Percentiles rank a stretch among this genome's conserved stretches.
These are phyloP conservation scores for Citrus mangshanensis DNA, from an alignment of 345 rosid genomes.

Conservation along the genomic window DNA sequence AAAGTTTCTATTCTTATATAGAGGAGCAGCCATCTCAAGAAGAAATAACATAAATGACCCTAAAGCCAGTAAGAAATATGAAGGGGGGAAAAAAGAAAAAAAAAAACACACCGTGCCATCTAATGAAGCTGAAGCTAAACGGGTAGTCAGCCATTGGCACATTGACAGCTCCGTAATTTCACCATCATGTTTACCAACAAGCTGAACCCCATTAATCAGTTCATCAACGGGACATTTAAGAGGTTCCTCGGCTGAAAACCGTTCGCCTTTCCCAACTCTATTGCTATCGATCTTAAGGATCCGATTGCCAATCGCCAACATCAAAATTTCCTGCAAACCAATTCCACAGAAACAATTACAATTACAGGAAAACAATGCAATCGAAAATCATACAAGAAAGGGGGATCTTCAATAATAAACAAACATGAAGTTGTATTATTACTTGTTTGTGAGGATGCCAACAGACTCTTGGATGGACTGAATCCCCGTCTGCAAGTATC, in stretches of 20 bases:
- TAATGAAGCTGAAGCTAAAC: conserved; percentile 68
- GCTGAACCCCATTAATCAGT: conserved; percentile 63
- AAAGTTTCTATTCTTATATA: neutral
- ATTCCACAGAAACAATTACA: neutral
- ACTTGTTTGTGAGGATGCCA: conserved; percentile 92
- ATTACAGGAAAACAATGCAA: neutral
- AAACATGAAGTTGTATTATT: conserved; percentile 13
- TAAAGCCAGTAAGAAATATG: neutral
- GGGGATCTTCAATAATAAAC: neutral
- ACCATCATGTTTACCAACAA: conserved; percentile 72
- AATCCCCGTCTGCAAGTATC: conserved; percentile 44
- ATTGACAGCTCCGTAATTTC: conserved; percentile 66
- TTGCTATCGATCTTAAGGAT: conserved; percentile 59
- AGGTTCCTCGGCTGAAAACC: conserved; percentile 56
- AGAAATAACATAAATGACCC: neutral
- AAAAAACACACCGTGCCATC: conserved; percentile 62
- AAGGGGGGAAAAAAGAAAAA: neutral
- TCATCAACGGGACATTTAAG: conserved; percentile 49
- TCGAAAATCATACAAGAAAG: conserved; percentile 12
- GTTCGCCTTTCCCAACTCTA: conserved; percentile 50
- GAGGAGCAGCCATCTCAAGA: neutral
- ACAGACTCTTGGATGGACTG: conserved; percentile 57
- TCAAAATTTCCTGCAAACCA: conserved; percentile 56
- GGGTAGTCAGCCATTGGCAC: conserved; percentile 78
- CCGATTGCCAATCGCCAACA: conserved; percentile 59